Evolutionary conservation across 148 eudicot genomes (phyloP).

Genomic region (Diospyros lotus): DNA sequence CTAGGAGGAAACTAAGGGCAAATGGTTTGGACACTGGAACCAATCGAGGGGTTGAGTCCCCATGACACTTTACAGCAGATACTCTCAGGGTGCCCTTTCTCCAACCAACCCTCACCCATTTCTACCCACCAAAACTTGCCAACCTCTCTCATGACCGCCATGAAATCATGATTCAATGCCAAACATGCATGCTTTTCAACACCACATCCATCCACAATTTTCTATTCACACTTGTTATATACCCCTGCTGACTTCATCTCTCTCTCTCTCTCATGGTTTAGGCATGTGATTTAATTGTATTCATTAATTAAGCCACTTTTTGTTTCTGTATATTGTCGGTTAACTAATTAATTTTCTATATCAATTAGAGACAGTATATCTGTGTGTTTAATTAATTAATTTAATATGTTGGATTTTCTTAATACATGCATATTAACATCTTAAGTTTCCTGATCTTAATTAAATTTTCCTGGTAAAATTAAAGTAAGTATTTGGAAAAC

Average conservation of each 20-base stretch:
- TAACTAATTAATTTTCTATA: too few species aligned
- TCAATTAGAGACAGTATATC: too few species aligned
- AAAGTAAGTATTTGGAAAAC: too few species aligned
- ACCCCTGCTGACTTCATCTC: background rate
- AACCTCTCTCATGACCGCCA: background rate
- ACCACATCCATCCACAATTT: background rate
- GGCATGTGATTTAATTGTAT: background rate
- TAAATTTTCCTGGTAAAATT: too few species aligned
- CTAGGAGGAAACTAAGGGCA: background rate
- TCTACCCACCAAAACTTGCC: conserved; percentile 30
- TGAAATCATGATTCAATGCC: conserved; percentile 5
- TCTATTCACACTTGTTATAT: background rate
- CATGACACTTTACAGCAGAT: conserved; percentile 6
- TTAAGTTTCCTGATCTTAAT: too few species aligned
- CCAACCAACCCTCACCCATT: conserved; percentile 45
- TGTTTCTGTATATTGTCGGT: too few species aligned
- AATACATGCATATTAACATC: too few species aligned
- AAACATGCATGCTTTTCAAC: too few species aligned
- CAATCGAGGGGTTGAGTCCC: conserved; percentile 4
- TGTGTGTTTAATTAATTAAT: too few species aligned
- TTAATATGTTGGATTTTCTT: too few species aligned
- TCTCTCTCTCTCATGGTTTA: too few species aligned
- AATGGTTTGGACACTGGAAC: background rate
- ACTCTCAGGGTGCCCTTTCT: conserved; percentile 10
- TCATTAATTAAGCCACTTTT: background rate